Base-by-base conservation (phyloP, 2,329 filamentous ascomycete genomes). In the Aspergillus glaucus region DNA sequence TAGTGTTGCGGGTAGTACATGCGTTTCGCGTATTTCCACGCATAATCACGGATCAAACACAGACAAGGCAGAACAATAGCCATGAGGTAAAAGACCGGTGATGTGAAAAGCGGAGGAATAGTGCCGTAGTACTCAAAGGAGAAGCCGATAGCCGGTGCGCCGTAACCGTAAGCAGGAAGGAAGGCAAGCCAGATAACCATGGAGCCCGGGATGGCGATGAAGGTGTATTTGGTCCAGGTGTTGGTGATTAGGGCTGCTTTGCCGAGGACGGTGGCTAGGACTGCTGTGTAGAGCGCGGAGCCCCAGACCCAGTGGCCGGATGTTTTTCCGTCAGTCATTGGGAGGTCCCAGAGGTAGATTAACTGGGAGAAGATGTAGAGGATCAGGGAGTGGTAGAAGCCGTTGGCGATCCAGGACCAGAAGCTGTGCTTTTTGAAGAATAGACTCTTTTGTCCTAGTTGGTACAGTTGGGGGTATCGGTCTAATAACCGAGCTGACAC, bases 281-380 rank as follows among this genome's bases (percentile, higher is more conserved):
- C 89, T 6, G 93, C 85, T 1, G 89, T 95, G 74, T 98, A 98
- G 21, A 96, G 78, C n/a, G 86, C 84, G 5, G 90, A 90, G 49
- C 92, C 93, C 93, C 93, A 98, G 3, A 97, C 88, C 93, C 93
- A 98, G 68, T 97, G 93, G 1, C 92, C 93, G 8, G 88, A 88
- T 12, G 85, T 81, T 61, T 85, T 84, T 54, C 93, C 92, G 65
- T 97, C 85, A 39, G 76, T 74, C 58, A 90, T 82, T 2, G 88
- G 82, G 42, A 90, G 80, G 65, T 97, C 93, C 62, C 81, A 79
- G 60, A 82, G 82, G 79, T 86, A 96, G 65, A 98, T 87, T 45
- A 87, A 77, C 64, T 91, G 79, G 12, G 84, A 85, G 58, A 87
- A 84, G 54, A 94, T 81, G 72, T 98, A 97, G n/a, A 97, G 80